Base-by-base conservation (phyloP, 345 rosid species). In the Linum trigynum region DNA sequence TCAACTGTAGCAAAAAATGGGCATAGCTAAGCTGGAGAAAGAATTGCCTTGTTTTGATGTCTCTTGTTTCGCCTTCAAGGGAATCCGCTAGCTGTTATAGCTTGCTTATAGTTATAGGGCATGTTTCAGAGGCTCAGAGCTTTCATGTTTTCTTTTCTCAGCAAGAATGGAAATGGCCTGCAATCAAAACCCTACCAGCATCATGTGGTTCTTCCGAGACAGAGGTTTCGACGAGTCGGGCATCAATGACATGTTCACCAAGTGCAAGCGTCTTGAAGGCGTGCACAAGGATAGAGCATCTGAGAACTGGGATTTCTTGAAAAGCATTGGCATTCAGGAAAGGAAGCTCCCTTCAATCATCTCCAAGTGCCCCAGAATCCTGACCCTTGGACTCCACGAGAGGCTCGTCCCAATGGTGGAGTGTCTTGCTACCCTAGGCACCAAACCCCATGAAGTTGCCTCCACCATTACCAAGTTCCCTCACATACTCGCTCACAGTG, bases 311-410 rank as follows among this genome's bases (percentile, higher is more conserved):
- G 73, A 70, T 61, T 84, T 86, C 76, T 68, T 88, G 17, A 81
- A 55, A 65, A 77, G 76, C 75, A 61, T 78, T 67, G 96, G 96
- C 50, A 88, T 86, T 72, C 83, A 74, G 67, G 88, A 88, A 67
- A 75, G 96, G 61, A 88, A 84, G 69, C 84, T 88, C 48, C 91
- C 90, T 74, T 72, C 64, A 58, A 67, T 86, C 40, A 72, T 88
- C 78, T 84, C 85, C 7, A 72, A 72, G 74, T 88, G 96, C 75
- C 96, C 91, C 71, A 88, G 84, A 75, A 78, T 86, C 77, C 88
- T 86, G 1, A 63, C 84, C 70, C 72, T 88, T 17, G 81, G 75
- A 60, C 79, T 88, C 71, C 60, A 78, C 4, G 88, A 86, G 74
- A 86, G 82, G 74, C 91, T 84, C 17, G 76, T 81, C 51, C 95